Evolutionary conservation across 352 stramenopile species (phyloP).

Genomic region (Phytophthora melonis): DNA sequence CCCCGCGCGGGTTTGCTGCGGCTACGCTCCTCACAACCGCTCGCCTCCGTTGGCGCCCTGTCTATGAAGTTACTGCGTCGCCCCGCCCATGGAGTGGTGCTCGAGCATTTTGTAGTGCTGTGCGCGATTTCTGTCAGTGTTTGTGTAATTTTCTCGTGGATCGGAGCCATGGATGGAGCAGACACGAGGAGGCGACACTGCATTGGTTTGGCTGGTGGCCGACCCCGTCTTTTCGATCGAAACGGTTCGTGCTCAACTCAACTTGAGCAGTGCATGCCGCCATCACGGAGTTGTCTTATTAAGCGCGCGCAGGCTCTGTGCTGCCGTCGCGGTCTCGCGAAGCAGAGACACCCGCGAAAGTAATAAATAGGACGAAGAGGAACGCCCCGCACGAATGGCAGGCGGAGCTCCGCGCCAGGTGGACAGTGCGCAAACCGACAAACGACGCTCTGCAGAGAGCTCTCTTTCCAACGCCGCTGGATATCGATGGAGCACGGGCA

Average conservation of each 20-base stretch:
- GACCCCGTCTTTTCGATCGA: background rate
- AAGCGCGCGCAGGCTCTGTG: constrained; percentile 14
- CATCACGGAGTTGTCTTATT: constrained; percentile 36
- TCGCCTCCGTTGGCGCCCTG: no score
- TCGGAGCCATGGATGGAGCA: background rate
- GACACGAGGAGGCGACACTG: background rate
- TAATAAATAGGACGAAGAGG: constrained; percentile 30
- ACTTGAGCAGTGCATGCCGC: constrained; percentile 5
- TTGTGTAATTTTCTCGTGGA: no score
- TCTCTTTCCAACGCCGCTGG: background rate
- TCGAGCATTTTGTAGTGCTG: no score
- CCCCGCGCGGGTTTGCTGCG: no score
- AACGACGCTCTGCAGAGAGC: constrained; percentile 3
- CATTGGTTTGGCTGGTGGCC: background rate
- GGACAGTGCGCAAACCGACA: constrained; percentile 18
- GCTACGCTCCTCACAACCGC: no score
- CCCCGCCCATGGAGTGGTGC: no score
- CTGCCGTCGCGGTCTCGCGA: constrained; percentile 17
- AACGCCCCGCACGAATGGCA: constrained; percentile 22
- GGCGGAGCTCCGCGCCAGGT: background rate
- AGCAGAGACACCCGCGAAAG: constrained; percentile 15
- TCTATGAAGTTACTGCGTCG: no score
- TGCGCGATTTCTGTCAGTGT: no score
- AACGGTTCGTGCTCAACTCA: constrained; percentile 2
- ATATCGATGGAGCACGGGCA: background rate